phyloP scores from a whole-genome alignment of 306 rosid species.

The Acacia acuminata region DNA sequence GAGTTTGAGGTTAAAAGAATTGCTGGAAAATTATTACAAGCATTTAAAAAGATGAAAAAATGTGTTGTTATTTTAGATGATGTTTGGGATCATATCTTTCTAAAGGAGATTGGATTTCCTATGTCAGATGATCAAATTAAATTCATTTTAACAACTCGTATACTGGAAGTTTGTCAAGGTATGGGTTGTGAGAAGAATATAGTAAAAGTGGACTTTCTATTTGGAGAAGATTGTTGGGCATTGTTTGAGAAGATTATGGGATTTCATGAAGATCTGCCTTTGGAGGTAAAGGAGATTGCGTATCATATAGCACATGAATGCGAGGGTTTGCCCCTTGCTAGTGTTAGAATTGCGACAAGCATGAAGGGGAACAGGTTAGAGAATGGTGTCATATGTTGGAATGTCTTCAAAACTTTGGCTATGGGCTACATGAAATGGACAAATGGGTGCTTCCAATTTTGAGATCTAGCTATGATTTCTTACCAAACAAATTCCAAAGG shows the following conservation, averaged over 20 bases:
- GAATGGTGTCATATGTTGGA: not conserved
- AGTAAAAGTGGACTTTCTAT: not conserved
- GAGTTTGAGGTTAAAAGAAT: not conserved
- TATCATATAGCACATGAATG: not conserved
- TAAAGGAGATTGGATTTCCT: constrained; percentile 32
- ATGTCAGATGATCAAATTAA: not conserved
- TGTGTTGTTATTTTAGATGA: constrained; percentile 37
- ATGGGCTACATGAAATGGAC: not conserved
- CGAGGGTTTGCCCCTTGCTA: not conserved
- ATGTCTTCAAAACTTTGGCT: not conserved
- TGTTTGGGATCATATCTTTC: constrained; percentile 33
- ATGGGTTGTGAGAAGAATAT: too few species aligned
- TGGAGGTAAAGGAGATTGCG: not conserved
- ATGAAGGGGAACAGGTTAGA: not conserved
- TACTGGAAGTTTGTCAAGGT: not conserved
- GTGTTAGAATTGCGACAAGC: not conserved
- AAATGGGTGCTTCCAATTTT: not conserved
- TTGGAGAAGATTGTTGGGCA: not conserved
- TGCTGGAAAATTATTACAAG: not conserved
- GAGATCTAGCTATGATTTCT: not conserved
- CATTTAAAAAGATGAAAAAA: not conserved
- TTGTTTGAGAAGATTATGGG: not conserved
- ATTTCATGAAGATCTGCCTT: not conserved
- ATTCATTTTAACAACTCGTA: constrained; percentile 17
- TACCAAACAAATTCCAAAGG: not conserved